Base-by-base conservation (phyloP, 352 stramenopile genomes). In the Phytophthora aleatoria region DNA sequence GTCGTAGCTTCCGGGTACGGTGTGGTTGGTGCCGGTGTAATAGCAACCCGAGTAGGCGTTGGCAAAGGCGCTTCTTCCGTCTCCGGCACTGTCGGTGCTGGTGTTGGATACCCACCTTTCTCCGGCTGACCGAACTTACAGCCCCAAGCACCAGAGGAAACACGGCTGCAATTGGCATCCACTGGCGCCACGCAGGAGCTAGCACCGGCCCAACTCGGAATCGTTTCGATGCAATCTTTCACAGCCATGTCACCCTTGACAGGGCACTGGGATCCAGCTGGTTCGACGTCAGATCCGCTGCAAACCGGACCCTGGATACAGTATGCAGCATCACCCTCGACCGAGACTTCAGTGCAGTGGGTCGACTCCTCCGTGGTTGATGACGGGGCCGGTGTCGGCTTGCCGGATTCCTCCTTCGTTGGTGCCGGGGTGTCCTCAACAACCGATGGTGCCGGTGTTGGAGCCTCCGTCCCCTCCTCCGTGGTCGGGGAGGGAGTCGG, bases 281-380 rank as follows among this genome's bases (percentile, higher is more conserved):
- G 76, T 11, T 62, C 30, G 6, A 31, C 41, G 13, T 71, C 77
- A 3, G 63, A 41, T 45, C 81, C 83, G 26, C 73, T 81, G 62
- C 81, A 91, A 50, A 90, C 65, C 2, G 77, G 64, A 3, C 78
- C 83, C 7, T 65, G 31, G 42, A 90, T 83, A 64, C 81, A 89
- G 68, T 86, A 90, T 24, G 81, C 87, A 9, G 81, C 83, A 50
- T 90, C 81, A 10, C 76, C 64, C 28, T 87, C 69, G 8, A 91
- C 73, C 8, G 76, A 87, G 5, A 90, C 73, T 39, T 87, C 53
- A 1, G 64, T 77, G 57, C 80, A 43, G 16, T 55, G 45, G 3
- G 54, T 66, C 35, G 59, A 62, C 3, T 60, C 30, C 1, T 42
- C 41, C 13, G 59, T 43, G 24, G 60, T 52, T 3, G 52, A 68